Percentiles rank a stretch among this genome's conserved stretches.
Evolutionary conservation across 805 yeast genomes (phyloP).

Genomic region (Wickerhamiella parazyma): DNA sequence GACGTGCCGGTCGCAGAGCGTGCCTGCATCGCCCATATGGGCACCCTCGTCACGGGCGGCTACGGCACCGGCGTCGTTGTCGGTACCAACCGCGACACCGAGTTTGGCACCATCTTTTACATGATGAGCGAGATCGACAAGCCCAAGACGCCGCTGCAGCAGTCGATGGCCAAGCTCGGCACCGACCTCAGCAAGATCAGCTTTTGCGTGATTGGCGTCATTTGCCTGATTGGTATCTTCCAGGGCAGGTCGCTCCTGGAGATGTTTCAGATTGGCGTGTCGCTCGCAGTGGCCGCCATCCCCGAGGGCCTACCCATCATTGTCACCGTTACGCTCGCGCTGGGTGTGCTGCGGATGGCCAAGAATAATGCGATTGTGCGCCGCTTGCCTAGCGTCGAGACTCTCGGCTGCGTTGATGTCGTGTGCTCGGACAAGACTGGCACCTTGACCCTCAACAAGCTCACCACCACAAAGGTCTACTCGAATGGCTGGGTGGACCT

Average conservation of each 20-base stretch:
- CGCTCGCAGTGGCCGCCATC: constrained; percentile 96
- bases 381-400: constrained; percentile 79
- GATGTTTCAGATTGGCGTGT: constrained; percentile 95
- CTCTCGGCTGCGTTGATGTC: constrained; percentile 46
- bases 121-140: constrained; percentile 93
- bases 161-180: constrained; percentile 90
- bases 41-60: constrained; percentile 92
- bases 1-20: constrained; percentile 50
- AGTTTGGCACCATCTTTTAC: constrained; percentile 86
- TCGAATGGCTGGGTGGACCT: constrained; percentile 16
- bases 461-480: constrained; percentile 22
- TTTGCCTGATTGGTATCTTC: constrained; percentile 74
- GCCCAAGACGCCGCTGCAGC: constrained; percentile 94
- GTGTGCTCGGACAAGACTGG: constrained; percentile 39
- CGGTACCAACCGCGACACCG: constrained; percentile 80
- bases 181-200: constrained; percentile 75
- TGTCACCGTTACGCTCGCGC: constrained; percentile 91
- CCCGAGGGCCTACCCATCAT: constrained; percentile 98
- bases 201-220: constrained; percentile 79
- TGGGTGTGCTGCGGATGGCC: constrained; percentile 96
- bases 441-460: constrained; percentile 37
- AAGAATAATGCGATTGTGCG: constrained; percentile 85
- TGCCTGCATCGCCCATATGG: constrained; percentile 81
- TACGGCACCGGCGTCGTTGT: constrained; percentile 88
- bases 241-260: constrained; percentile 95